Percentiles rank a stretch among this genome's conserved stretches.
Evolutionary conservation across 345 rosid species (phyloP).

Genomic region (Salix viminalis): DNA sequence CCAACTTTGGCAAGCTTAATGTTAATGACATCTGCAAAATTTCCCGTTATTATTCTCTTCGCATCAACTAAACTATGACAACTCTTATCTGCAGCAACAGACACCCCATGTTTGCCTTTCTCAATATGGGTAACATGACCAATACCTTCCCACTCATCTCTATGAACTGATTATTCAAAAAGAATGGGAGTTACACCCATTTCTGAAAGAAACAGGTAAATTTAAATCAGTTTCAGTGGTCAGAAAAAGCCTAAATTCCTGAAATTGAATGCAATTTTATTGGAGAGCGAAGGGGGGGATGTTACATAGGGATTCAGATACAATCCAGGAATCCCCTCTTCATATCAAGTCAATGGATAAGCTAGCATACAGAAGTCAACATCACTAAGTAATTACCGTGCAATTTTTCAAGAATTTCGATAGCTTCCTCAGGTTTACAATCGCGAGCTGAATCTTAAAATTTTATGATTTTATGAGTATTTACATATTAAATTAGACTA

Average conservation of each 20-base stretch:
- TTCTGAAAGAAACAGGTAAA: constrained; percentile 35
- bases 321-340: background rate
- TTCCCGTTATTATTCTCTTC: constrained; percentile 55
- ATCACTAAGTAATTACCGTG: constrained; percentile 40
- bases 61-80: constrained; percentile 67
- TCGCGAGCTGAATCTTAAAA: too few relatives aligned
- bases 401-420: constrained; percentile 71
- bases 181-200: constrained; percentile 88
- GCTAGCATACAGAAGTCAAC: background rate
- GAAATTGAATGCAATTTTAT: background rate
- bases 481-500: too few relatives aligned
- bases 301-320: background rate
- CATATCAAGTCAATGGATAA: background rate
- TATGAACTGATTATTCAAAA: constrained; percentile 84
- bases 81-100: constrained; percentile 96
- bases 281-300: background rate
- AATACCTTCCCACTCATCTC: constrained; percentile 96
- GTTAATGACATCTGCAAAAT: constrained; percentile 66
- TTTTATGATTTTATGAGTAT: too few relatives aligned
- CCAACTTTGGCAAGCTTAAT: constrained; percentile 90
- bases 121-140: constrained; percentile 64
- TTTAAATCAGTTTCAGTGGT: background rate
- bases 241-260: background rate
- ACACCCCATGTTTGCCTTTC: constrained; percentile 56
- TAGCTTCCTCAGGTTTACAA: constrained; percentile 49